These are phyloP conservation scores for Acacia melanoxylon DNA, from an alignment of 306 rosid genomes.

Conservation along the genomic window DNA sequence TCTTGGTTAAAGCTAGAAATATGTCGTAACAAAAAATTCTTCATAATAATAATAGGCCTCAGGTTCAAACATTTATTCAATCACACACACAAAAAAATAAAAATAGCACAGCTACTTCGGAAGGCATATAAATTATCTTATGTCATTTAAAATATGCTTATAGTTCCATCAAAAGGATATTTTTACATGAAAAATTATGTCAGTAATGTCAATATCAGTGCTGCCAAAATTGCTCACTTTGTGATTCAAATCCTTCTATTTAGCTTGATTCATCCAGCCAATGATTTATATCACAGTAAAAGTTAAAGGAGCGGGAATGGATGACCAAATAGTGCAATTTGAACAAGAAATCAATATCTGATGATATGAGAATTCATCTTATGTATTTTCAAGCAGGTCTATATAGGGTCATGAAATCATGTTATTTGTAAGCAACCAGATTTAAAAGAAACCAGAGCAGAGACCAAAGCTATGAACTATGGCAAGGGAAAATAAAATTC, in stretches of 20 bases:
- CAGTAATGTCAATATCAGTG: not conserved
- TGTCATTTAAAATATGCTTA: slow-evolving; percentile 6
- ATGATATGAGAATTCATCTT: not conserved
- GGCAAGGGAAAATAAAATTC: not conserved
- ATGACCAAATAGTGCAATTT: not conserved
- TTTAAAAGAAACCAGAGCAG: too few species aligned
- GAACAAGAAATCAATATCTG: not conserved
- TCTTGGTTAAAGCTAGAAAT: not conserved
- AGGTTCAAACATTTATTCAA: not conserved
- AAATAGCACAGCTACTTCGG: not conserved
- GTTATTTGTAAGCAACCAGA: too few species aligned
- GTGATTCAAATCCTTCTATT: not conserved
- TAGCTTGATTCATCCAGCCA: not conserved
- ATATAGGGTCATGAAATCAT: too few species aligned
- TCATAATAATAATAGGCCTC: not conserved
- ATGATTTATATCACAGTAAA: not conserved
- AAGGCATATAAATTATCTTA: not conserved
- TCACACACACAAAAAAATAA: not conserved
- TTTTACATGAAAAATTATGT: not conserved
- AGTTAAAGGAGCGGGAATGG: not conserved
- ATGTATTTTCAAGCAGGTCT: too few species aligned
- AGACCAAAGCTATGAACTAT: too few species aligned
- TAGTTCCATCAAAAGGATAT: not conserved
- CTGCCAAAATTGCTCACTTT: not conserved
- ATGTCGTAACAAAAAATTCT: not conserved